These are phyloP conservation scores for Saturnispora serradocipensis DNA, from an alignment of 805 yeast genomes.

Conservation along the genomic window DNA sequence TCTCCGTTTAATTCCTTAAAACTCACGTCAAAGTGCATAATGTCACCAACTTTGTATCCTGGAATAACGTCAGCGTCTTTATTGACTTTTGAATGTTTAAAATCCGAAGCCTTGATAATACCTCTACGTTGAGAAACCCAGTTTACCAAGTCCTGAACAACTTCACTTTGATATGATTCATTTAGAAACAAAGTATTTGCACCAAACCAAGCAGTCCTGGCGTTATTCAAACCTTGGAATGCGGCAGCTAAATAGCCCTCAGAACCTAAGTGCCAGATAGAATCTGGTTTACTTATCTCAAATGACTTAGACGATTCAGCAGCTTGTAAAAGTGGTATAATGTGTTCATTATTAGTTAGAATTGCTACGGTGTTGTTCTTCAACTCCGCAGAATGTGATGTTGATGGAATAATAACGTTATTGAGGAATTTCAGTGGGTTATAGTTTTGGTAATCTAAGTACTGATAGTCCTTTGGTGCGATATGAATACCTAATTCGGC, in stretches of 20 bases:
- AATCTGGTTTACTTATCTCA: constrained; percentile 37
- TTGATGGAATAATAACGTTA: constrained; percentile 17
- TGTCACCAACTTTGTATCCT: constrained; percentile 69
- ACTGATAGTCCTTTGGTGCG: constrained; percentile 60
- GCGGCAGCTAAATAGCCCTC: constrained; percentile 72
- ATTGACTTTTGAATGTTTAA: constrained; percentile 41
- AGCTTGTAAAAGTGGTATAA: constrained; percentile 64
- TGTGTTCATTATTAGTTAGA: constrained; percentile 55
- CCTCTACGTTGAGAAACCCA: constrained; percentile 74
- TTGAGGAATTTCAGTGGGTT: constrained; percentile 21
- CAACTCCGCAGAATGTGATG: constrained; percentile 11
- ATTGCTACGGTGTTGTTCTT: constrained; percentile 57
- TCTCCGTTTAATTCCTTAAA: constrained; percentile 38
- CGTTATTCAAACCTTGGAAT: constrained; percentile 70
- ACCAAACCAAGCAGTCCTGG: constrained; percentile 81
- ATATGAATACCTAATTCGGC: constrained; percentile 79
- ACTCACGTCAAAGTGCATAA: constrained; percentile 46
- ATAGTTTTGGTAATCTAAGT: constrained; percentile 55
- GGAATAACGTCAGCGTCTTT: constrained; percentile 26
- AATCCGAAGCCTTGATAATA: constrained; percentile 47
- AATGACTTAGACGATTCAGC: constrained; percentile 44
- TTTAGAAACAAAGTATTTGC: constrained; percentile 44
- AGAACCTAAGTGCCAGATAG: constrained; percentile 70
- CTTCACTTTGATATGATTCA: constrained; percentile 25
- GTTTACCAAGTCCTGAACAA: constrained; percentile 38